Evolutionary conservation across 495 filamentous ascomycete genomes (phyloP), one percentile per base, ranked within the genome.

Genomic region (Parathielavia appendiculata): DNA sequence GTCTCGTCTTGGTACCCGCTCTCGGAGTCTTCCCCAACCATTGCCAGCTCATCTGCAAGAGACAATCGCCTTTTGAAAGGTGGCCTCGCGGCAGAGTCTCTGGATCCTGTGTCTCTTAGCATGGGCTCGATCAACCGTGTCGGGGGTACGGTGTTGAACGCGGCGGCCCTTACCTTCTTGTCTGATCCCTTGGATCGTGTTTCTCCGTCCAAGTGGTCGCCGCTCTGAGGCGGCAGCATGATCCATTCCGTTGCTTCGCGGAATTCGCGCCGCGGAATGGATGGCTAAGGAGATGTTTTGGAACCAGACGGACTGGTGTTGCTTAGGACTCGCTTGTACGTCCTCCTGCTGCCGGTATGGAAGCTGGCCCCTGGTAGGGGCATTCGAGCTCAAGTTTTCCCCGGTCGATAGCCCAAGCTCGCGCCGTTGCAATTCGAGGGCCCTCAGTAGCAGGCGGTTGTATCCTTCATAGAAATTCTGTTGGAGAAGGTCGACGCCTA

Each of bases 391-490:
- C 32, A 46, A 5, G 14, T 32, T 48, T 12, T 30, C 44, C 12
- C 16, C 41, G 10, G 23, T 22, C 22, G n/a, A 13, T 17, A 51
- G 45, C 1, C 34, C 62, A 32, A 63, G 60, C 51, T 69, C 63
- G 14, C 57, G 57, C 1, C 62, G 58, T 19, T 69, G 66, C 3
- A 70, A 44, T 43, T 70, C 64, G 2, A 70, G 54, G 0, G 68
- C 68, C 5, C 64, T 57, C n/a, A 63, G 51, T 4, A 70, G 26
- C 1, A 71, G 60, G 30, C 60, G 58, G 40, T 71, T 67, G 54
- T 71, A 71, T 9, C 68, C 68, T 5, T 58, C 48, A 47, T 71
- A 71, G 35, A 71, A 71, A 17, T 69, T 62, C 13, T 55, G 58
- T 32, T 67, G 62, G 1, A 71, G 34, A 2, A 57, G 17, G 5